These are phyloP conservation scores for Mycocentrospora acerina DNA, from an alignment of 2,329 filamentous ascomycete genomes.

Conservation along the genomic window DNA sequence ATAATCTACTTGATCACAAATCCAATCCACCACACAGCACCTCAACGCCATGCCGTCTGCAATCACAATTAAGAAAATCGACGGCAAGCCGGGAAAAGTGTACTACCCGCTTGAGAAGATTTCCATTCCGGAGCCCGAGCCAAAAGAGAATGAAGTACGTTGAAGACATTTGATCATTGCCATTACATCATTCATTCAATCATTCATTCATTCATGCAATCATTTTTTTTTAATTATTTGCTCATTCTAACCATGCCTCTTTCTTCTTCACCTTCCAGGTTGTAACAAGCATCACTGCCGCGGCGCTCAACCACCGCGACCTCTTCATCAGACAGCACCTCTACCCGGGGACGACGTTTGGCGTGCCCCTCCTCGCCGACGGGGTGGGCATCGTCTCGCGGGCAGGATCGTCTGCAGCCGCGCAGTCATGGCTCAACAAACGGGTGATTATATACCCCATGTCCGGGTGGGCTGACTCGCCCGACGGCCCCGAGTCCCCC, in stretches of 20 bases:
- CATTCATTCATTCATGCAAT: not conserved
- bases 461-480: slow-evolving; percentile 72
- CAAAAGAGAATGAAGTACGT: slow-evolving; percentile 34
- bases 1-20: not conserved
- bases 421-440: slow-evolving; percentile 61
- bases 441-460: slow-evolving; percentile 78
- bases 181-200: too few relatives aligned
- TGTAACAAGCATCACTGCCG: slow-evolving; percentile 73
- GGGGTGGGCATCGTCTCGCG: slow-evolving; percentile 73
- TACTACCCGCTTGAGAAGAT: slow-evolving; percentile 66
- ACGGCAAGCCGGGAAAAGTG: slow-evolving; percentile 83
- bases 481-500: slow-evolving; percentile 70
- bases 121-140: slow-evolving; percentile 27
- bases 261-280: slow-evolving; percentile 59
- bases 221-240: too few relatives aligned
- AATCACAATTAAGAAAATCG: slow-evolving; percentile 67
- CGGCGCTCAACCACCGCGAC: slow-evolving; percentile 91
- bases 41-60: slow-evolving; percentile 54
- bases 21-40: not conserved
- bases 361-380: slow-evolving; percentile 77
- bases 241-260: not conserved
- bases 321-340: slow-evolving; percentile 91
- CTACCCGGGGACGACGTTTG: slow-evolving; percentile 83
- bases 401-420: slow-evolving; percentile 58
- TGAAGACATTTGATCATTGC: too few relatives aligned